These are phyloP conservation scores for Echinochloa phyllopogon DNA, from an alignment of 176 grass and related monocot genomes.

Conservation along the genomic window DNA sequence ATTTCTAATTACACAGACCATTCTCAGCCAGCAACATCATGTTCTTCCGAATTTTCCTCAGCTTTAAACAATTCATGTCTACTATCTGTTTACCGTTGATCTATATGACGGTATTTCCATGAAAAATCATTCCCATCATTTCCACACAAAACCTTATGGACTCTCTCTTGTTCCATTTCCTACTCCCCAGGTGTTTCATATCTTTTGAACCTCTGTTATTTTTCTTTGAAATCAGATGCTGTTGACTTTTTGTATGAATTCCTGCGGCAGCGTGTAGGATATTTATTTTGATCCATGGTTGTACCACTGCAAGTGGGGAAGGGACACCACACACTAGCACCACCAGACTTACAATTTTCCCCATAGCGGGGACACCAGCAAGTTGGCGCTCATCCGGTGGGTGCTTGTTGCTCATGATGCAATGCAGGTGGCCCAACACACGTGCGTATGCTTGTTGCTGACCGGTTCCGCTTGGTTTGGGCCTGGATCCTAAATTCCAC, in stretches of 20 bases:
- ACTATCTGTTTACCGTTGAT: neutral
- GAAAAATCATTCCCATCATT: neutral
- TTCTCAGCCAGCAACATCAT: neutral
- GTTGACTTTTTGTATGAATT: neutral
- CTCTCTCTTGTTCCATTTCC: neutral
- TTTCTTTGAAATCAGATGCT: neutral
- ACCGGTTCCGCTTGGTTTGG: neutral
- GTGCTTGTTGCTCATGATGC: neutral
- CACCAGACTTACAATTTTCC: neutral
- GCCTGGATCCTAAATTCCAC: too few relatives aligned
- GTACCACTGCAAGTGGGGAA: neutral
- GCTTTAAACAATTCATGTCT: neutral
- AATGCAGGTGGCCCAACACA: neutral
- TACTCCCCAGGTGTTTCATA: neutral
- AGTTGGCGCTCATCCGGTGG: slow-evolving; percentile 5
- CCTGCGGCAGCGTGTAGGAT: too few relatives aligned
- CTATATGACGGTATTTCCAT: neutral
- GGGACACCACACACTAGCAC: too few relatives aligned
- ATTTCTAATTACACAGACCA: neutral
- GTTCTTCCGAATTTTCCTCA: neutral
- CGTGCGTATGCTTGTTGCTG: neutral
- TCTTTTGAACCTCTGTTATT: neutral
- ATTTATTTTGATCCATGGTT: neutral
- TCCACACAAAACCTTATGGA: neutral
- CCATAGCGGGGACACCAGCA: neutral